A percentile compares a stretch with the other conserved stretches of the same genome.
Conservation (phyloP, 2,329 filamentous ascomycete genomes). For the Hypoxylon sp. region DNA sequence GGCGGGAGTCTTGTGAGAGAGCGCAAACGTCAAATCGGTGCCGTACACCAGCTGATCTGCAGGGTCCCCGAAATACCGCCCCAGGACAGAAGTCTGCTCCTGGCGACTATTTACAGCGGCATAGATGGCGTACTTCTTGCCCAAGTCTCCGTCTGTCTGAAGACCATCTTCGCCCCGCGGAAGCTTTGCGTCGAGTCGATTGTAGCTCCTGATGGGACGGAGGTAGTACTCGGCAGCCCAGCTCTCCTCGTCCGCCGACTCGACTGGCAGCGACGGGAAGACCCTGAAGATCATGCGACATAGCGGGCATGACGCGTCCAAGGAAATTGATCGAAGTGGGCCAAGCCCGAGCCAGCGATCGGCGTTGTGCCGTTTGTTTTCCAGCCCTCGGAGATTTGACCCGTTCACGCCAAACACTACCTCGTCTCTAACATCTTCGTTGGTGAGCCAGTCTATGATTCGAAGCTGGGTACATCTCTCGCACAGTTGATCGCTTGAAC, state of each 20-base stretch:
- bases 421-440: slow-evolving; percentile 4
- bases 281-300: slow-evolving; percentile 5
- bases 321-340: slow-evolving; percentile 1
- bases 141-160: background rate
- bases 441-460: slow-evolving; percentile 6
- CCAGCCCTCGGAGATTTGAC: background rate
- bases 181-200: background rate
- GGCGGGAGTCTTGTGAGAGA: background rate
- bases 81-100: background rate
- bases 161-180: background rate
- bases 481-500: background rate
- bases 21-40: background rate
- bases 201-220: slow-evolving; percentile 2
- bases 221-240: slow-evolving; percentile 1
- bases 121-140: background rate
- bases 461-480: background rate
- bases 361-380: slow-evolving; percentile 5
- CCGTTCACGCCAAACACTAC: background rate
- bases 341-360: slow-evolving; percentile 9
- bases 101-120: background rate
- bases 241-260: background rate
- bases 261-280: background rate
- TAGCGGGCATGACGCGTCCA: slow-evolving; percentile 1
- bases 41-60: slow-evolving; percentile 2
- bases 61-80: background rate